Evolutionary conservation across 495 filamentous ascomycete genomes (phyloP).

Genomic region (Lineolata rhizophorae): DNA sequence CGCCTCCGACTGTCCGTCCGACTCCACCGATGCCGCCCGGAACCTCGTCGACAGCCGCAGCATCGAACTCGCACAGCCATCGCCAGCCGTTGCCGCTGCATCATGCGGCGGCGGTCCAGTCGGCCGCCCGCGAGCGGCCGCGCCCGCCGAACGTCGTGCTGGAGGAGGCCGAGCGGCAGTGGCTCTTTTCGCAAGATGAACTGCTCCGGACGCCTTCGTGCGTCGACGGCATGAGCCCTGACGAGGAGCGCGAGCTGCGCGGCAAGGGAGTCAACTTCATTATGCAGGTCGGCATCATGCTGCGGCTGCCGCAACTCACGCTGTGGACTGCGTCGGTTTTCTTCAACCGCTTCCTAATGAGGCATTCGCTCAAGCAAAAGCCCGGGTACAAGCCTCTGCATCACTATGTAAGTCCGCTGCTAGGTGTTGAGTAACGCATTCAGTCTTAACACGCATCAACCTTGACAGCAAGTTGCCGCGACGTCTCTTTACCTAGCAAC

Average conservation of each 20-base stretch:
- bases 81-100: too few relatives aligned
- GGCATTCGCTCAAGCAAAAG: slow-evolving; percentile 45
- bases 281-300: slow-evolving; percentile 73
- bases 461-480: slow-evolving; percentile 40
- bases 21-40: too few relatives aligned
- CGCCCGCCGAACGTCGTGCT: slow-evolving; percentile 24
- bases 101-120: slow-evolving; percentile 5
- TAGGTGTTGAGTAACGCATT: slow-evolving; percentile 4
- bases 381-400: slow-evolving; percentile 45
- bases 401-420: slow-evolving; percentile 42
- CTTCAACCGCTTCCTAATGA: slow-evolving; percentile 90
- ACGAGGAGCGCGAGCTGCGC: slow-evolving; percentile 54
- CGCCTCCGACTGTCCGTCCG: too few relatives aligned
- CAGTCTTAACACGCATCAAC: slow-evolving; percentile 1
- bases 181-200: slow-evolving; percentile 76
- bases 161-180: slow-evolving; percentile 42
- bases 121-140: slow-evolving; percentile 11
- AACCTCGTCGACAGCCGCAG: too few relatives aligned
- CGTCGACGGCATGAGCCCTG: slow-evolving; percentile 52
- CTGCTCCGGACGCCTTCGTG: slow-evolving; percentile 62
- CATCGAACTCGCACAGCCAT: too few relatives aligned
- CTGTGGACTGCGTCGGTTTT: slow-evolving; percentile 81
- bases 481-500: slow-evolving; percentile 82
- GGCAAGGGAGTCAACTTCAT: slow-evolving; percentile 94
- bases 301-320: slow-evolving; percentile 81